phyloP scores from a whole-genome alignment of 768 basidiomycete genomes.

The Xerocomellus dryophilus region DNA sequence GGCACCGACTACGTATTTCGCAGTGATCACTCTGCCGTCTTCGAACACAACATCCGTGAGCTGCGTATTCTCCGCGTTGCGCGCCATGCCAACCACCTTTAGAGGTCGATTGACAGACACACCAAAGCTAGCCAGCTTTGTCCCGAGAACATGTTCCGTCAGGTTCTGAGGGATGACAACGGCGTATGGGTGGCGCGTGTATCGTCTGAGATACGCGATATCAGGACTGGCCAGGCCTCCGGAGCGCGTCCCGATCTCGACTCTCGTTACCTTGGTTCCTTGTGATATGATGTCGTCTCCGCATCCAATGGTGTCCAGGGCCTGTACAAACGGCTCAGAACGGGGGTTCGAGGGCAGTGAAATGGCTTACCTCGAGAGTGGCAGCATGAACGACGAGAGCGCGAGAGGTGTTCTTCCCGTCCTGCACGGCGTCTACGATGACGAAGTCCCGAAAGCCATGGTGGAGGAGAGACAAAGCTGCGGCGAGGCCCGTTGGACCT shows the following conservation, averaged over 20 bases:
- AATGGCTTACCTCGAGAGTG: constrained; percentile 44
- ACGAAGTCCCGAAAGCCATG: constrained; percentile 42
- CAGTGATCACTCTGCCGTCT: constrained; percentile 40
- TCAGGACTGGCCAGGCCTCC: constrained; percentile 27
- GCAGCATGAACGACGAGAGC: constrained; percentile 51
- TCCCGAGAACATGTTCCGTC: constrained; percentile 42
- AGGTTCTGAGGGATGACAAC: constrained; percentile 44
- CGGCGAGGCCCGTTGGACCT: constrained; percentile 48
- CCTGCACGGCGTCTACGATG: constrained; percentile 39
- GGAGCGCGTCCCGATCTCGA: constrained; percentile 34
- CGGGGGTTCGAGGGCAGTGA: not conserved
- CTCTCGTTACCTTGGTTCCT: constrained; percentile 32
- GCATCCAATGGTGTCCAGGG: constrained; percentile 43
- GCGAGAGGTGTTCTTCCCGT: constrained; percentile 43
- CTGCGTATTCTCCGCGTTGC: constrained; percentile 25
- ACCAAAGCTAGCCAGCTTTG: constrained; percentile 32
- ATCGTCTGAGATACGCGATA: constrained; percentile 34
- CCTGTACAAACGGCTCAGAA: constrained; percentile 18
- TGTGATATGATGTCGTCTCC: constrained; percentile 38
- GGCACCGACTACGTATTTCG: constrained; percentile 50
- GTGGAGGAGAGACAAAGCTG: constrained; percentile 45
- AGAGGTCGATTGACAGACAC: constrained; percentile 38
- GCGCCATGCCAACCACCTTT: constrained; percentile 38
- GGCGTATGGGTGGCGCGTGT: constrained; percentile 46
- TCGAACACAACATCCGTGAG: constrained; percentile 46